A percentile compares a stretch with the other conserved stretches of the same genome.
Evolutionary conservation across 2,329 filamentous ascomycete species (phyloP).

Genomic region (Alternaria brassicae): DNA sequence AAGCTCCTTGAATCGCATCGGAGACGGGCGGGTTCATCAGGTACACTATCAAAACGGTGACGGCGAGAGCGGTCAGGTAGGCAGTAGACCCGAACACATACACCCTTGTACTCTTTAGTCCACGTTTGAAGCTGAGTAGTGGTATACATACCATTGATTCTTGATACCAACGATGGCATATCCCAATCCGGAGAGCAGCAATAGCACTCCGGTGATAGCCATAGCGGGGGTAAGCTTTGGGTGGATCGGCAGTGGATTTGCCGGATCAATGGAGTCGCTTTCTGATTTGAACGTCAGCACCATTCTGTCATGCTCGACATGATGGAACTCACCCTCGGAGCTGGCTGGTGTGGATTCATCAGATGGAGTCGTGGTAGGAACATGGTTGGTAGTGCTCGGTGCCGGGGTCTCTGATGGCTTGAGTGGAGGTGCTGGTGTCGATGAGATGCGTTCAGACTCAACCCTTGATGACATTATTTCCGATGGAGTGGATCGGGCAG

Average conservation of each 20-base stretch:
- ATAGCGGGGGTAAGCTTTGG: constrained; percentile 82
- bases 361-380: constrained; percentile 25
- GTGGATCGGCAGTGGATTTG: constrained; percentile 67
- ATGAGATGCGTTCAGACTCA: constrained; percentile 22
- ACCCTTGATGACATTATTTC: constrained; percentile 18
- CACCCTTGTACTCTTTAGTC: constrained; percentile 41
- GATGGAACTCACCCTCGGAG: constrained; percentile 24
- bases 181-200: constrained; percentile 74
- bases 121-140: not conserved
- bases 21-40: constrained; percentile 82
- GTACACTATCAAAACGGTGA: constrained; percentile 85
- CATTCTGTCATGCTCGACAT: not conserved
- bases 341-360: constrained; percentile 26
- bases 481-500: constrained; percentile 25
- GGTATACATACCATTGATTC: constrained; percentile 64
- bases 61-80: constrained; percentile 74
- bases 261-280: constrained; percentile 18
- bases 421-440: constrained; percentile 17
- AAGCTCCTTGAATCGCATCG: constrained; percentile 81
- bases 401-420: constrained; percentile 19
- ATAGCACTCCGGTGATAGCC: constrained; percentile 77
- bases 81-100: constrained; percentile 74
- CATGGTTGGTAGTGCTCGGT: constrained; percentile 23
- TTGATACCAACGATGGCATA: constrained; percentile 84
- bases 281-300: constrained; percentile 15